Evolutionary conservation across 805 yeast species (phyloP).

Genomic region (Nakazawaea populi): DNA sequence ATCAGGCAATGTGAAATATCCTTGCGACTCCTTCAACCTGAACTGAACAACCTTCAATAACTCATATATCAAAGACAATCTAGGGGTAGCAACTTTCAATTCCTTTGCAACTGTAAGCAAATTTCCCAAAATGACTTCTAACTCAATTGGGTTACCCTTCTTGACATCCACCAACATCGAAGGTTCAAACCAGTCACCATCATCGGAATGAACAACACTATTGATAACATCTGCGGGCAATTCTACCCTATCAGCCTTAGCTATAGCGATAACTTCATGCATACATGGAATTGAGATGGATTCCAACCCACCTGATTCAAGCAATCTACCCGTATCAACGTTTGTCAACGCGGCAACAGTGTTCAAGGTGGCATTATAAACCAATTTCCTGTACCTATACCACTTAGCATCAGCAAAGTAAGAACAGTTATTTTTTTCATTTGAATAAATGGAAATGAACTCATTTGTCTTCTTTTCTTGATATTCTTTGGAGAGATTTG

Average conservation of each 20-base stretch:
- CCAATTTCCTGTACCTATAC: constrained; percentile 60
- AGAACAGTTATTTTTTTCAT: constrained; percentile 33
- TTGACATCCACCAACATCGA: constrained; percentile 68
- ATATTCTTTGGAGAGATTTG: constrained; percentile 23
- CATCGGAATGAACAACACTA: constrained; percentile 50
- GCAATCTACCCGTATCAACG: constrained; percentile 53
- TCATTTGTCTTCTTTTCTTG: constrained; percentile 31
- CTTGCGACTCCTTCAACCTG: constrained; percentile 51
- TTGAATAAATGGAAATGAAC: constrained; percentile 40
- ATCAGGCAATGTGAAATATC: constrained; percentile 37
- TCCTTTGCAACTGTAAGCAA: constrained; percentile 45
- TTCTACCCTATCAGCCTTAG: constrained; percentile 60
- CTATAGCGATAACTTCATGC: constrained; percentile 60
- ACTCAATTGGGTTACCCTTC: constrained; percentile 63
- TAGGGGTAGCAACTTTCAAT: constrained; percentile 49
- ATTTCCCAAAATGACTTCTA: constrained; percentile 69
- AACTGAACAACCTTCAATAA: constrained; percentile 59
- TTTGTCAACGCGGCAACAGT: constrained; percentile 55
- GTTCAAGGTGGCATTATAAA: constrained; percentile 66
- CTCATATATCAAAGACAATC: constrained; percentile 48
- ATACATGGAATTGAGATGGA: constrained; percentile 50
- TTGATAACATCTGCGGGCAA: constrained; percentile 45
- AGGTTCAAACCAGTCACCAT: constrained; percentile 54
- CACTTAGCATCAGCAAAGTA: constrained; percentile 40
- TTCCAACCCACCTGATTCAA: constrained; percentile 33